Evolutionary conservation across 2,329 filamentous ascomycete species (phyloP).

Genomic region (Nothomitra cinnamomea): DNA sequence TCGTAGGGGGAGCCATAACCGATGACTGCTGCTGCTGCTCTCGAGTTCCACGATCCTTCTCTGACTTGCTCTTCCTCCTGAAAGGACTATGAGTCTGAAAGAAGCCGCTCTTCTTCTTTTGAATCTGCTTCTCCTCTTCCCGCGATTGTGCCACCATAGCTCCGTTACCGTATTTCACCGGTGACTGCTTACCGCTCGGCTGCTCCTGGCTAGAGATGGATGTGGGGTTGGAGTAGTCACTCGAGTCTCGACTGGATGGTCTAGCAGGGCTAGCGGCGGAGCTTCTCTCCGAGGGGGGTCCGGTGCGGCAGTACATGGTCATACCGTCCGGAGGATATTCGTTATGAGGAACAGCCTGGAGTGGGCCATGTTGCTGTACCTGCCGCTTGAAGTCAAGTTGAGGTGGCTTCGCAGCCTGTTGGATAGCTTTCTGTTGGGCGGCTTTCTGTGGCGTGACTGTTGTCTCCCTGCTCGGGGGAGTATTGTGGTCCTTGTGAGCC

Average conservation of each 20-base stretch:
- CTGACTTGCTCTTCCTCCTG: conserved; percentile 70
- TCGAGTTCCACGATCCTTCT: conserved; percentile 42
- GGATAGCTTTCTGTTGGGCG: conserved; percentile 17
- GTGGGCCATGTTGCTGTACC: conserved; percentile 36
- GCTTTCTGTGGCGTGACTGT: conserved; percentile 36
- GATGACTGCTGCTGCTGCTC: conserved; percentile 14
- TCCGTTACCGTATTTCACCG: conserved; percentile 40
- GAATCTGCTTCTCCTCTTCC: conserved; percentile 47
- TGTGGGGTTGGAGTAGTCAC: conserved; percentile 77
- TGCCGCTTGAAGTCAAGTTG: conserved; percentile 9
- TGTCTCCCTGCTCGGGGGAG: conserved; percentile 32
- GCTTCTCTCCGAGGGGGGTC: conserved; percentile 51
- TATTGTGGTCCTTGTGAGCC: conserved; percentile 35
- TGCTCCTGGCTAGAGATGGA: conserved; percentile 79
- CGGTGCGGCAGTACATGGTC: conserved; percentile 87
- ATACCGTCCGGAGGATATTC: conserved; percentile 90
- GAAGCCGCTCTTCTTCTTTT: conserved; percentile 64
- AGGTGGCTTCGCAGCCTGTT: conserved; percentile 8
- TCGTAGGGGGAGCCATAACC: conserved; percentile 19
- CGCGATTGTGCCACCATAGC: conserved; percentile 22
- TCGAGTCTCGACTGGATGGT: conserved; percentile 75
- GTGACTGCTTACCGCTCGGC: conserved; percentile 55
- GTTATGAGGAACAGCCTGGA: conserved; percentile 66
- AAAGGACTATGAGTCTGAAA: conserved; percentile 91
- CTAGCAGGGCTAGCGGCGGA: conserved; percentile 51